Base-by-base conservation (phyloP, 495 filamentous ascomycete species). In the Friedmanniomyces endolithicus region DNA sequence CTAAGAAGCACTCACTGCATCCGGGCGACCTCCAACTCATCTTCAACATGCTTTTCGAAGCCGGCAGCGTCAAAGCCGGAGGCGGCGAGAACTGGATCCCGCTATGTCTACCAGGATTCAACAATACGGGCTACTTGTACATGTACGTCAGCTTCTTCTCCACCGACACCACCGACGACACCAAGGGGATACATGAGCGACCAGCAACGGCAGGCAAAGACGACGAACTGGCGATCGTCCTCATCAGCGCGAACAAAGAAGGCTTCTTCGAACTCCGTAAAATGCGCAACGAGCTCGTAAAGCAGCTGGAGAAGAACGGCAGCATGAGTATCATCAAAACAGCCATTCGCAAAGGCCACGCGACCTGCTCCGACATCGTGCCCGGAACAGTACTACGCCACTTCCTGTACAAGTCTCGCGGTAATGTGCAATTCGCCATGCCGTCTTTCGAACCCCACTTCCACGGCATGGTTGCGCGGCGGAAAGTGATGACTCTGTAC, bases 41-140 rank as follows among this genome's bases (percentile, higher is more conserved):
- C 25, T 97, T 99, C 75, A 95, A 95, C 63, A 97, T 99, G 94
- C 80, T 99, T n/a, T 97, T 96, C 59, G 90, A 94, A 66, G 87
- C 90, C 2, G 83, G 85, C 41, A 84, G 86, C 34, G 82, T 99
- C 64, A 88, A 88, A 59, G 82, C 82, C 43, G 88, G 85, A 6
- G 92, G 88, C 25, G 90, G 89, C 16, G 94, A 99, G 67, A 95
- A 90, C 62, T 97, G 94, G 94, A 90, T 95, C 35, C 94, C 94
- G 1, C 76, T 99, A 8, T 97, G 94, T 61, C 78, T 99, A 11
- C 94, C 94, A 11, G 90, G 88, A 6, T 99, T 99, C 73, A 99
- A 99, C 72, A 94, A 86, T 64, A 85, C 82, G 46, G 94, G 94
- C n/a, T 97, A 92, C 66, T 77, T 99, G 1, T 95, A 97, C 72